Evolutionary conservation across 176 grass and related monocot species (phyloP), one percentile per base, ranked within the genome.

Genomic region (Calamus simplicifolius): DNA sequence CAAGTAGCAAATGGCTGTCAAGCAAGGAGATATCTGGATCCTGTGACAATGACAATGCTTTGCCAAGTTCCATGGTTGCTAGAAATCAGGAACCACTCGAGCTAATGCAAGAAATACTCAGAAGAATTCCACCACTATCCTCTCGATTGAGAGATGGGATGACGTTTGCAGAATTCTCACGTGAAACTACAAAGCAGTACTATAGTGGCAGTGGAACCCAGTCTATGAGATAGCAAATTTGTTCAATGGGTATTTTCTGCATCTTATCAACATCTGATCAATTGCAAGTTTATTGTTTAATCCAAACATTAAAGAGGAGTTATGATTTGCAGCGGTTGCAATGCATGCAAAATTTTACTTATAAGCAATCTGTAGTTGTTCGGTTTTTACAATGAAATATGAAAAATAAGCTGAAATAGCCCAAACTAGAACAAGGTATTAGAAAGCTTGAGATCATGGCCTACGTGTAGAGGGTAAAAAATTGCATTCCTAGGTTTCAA

Each of bases 131-230:
- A 19, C 83, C 83, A 53, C 62, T 90, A 0, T 77, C 71, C 16
- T 75, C 71, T 14, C 79, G 87, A 55, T 69, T 90, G n/a, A 87
- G 68, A 72, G 69, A 90, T 58, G 92, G 83, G 58, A 90, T 96
- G 92, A 88, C 83, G 25, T 96, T 96, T 82, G 80, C 87, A 6
- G 86, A 90, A 25, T 90, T 96, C 71, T 96, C 92, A 43, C 69
- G 62, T 56, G 86, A 96, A 52, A 96, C 92, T 52, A 96, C 92
- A 3, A 90, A 85, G 58, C 92, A 63, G 78, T 96, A 96, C 64
- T 96, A 90, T 62, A 75, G 91, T 61, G 65, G 70, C 48, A 75
- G 77, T 43, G 92, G 92, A 6, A 78, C 77, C 29, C 86, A 96
- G 77, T 66, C 56, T 50, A 19, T 13, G 10, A 43, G 35, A 43